These are phyloP conservation scores for Bretschneidera sinensis DNA, from an alignment of 345 rosid genomes.

Conservation along the genomic window DNA sequence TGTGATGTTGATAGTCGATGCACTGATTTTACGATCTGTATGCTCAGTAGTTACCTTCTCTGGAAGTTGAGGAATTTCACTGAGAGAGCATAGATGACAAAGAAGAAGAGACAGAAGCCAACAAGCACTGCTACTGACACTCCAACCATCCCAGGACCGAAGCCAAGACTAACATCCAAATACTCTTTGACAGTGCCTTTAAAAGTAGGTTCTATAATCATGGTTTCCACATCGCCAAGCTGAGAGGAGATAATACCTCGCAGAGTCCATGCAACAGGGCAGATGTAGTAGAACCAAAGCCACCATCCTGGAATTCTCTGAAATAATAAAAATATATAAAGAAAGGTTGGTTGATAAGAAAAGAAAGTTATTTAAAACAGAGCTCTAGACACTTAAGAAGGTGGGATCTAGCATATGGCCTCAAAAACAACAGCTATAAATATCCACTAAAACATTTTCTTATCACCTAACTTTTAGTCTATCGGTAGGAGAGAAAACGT, in stretches of 20 bases:
- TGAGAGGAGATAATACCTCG: constrained; percentile 67
- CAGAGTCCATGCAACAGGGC: constrained; percentile 87
- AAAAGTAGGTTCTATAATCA: constrained; percentile 45
- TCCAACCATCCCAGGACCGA: constrained; percentile 38
- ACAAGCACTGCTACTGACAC: constrained; percentile 48
- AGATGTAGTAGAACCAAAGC: constrained; percentile 88
- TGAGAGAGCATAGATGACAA: constrained; percentile 56
- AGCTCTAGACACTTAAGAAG: not conserved
- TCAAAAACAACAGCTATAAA: too few species aligned
- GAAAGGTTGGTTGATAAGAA: not conserved
- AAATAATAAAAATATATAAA: too few species aligned
- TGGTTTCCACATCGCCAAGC: constrained; percentile 74
- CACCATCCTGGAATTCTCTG: constrained; percentile 90
- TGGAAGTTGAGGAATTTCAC: constrained; percentile 73
- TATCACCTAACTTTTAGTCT: too few species aligned
- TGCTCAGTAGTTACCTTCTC: constrained; percentile 51
- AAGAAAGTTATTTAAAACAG: too few species aligned
- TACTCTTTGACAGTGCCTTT: constrained; percentile 62
- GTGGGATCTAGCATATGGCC: not conserved
- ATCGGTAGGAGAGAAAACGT: too few species aligned
- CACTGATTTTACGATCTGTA: too few species aligned
- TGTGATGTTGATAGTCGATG: too few species aligned
- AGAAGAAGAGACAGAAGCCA: constrained; percentile 57
- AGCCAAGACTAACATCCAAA: constrained; percentile 45
- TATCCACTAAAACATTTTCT: too few species aligned